Evolutionary conservation across 495 filamentous ascomycete species (phyloP).

Genomic region (Beverwykella pulmonaria): DNA sequence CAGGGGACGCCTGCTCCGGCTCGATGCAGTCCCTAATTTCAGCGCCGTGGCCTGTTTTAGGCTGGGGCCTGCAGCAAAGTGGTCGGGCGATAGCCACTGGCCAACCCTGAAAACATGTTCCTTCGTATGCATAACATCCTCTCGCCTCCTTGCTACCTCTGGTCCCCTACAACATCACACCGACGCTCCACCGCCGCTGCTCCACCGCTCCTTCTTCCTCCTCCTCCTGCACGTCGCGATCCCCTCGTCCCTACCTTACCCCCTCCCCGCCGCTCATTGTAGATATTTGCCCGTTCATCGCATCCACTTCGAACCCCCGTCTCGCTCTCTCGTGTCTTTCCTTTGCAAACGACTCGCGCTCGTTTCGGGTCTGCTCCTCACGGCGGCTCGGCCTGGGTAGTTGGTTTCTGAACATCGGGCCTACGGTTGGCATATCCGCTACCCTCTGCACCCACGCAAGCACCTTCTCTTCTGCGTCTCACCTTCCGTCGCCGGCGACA

Average conservation of each 20-base stretch:
- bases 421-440: background rate
- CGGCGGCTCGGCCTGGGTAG: background rate
- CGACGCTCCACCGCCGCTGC: no score
- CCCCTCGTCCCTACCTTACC: background rate
- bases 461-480: background rate
- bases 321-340: no score
- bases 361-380: background rate
- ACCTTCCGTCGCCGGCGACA: background rate
- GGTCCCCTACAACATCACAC: no score
- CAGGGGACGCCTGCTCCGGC: no score
- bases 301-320: no score
- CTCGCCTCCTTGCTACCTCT: background rate
- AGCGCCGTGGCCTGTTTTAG: background rate
- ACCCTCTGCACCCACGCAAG: background rate
- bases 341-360: no score
- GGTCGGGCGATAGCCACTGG: no score
- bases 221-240: background rate
- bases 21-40: no score
- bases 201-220: background rate
- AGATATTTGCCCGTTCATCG: no score
- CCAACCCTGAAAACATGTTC: background rate
- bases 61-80: no score
- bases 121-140: background rate
- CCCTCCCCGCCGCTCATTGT: background rate
- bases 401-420: no score